Evolutionary conservation across 805 yeast genomes (phyloP), one percentile per base, ranked within the genome.

Genomic region (Torulaspora delbrueckii): DNA sequence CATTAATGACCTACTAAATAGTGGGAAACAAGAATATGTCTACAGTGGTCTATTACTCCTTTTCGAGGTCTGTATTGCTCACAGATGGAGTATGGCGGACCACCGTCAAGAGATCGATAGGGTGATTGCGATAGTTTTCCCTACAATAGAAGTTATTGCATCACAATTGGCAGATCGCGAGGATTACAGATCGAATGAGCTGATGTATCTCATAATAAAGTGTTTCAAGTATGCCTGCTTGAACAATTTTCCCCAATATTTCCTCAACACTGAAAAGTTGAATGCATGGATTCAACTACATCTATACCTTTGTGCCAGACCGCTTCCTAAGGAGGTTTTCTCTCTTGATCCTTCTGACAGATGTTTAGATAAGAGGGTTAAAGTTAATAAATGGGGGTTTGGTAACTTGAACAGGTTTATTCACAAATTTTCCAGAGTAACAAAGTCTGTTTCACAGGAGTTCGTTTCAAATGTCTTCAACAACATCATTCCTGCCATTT

Each of bases 381-480:
- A 81, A 66, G 80, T 79, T 58, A 90, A 74, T 69, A 93, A 93
- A 65, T 91, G 99, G 98, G 81, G 91, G 4, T 81, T 81, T 54
- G 88, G 86, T 32, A 88, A 88, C 61, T 62, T 90, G 42, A 77
- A 76, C 56, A 76, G 91, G 54, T 69, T 89, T 14, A 82, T 85
- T 56, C 74, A 76, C 43, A 76, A 86, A 54, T 89, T 79, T 60
- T 47, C 60, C n/a, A 59, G 63, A 79, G 77, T 41, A 60, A 81
- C 50, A 52, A 67, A 71, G 66, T 44, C 52, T 25, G 60, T 55
- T 63, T 56, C 56, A 53, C 75, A 74, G 16, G 77, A 72, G 12
- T 88, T 86, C 61, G 73, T 80, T 23, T 65, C 68, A 3, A 67
- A 76, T 54, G 85, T 84, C 56, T 68, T 73, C 42, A 58, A 62